A percentile compares a stretch with the other conserved stretches of the same genome.
phyloP scores from a whole-genome alignment of 805 yeast species.

The Candida cerambycidarum region DNA sequence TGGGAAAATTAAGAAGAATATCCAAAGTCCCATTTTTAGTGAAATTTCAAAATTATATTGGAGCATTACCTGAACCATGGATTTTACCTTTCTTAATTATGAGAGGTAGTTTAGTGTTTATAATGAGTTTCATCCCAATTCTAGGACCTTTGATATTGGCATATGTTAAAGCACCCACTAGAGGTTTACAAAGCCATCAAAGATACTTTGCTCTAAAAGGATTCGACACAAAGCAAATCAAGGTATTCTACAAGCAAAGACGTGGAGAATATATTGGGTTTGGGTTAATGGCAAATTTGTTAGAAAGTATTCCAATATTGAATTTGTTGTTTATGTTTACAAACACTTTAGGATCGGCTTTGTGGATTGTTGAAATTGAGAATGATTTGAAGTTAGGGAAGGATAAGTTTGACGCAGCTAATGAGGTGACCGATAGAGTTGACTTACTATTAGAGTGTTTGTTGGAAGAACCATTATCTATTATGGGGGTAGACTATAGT shows the following conservation, averaged over 20 bases:
- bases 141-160: conserved; percentile 58
- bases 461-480: not conserved
- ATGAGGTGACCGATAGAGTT: not conserved
- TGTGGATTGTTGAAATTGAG: conserved; percentile 54
- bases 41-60: conserved; percentile 28
- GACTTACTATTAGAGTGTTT: conserved; percentile 9
- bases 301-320: conserved; percentile 56
- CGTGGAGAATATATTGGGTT: conserved; percentile 48
- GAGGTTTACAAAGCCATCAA: conserved; percentile 51
- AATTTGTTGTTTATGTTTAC: conserved; percentile 57
- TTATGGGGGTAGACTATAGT: conserved; percentile 1
- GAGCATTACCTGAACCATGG: conserved; percentile 34
- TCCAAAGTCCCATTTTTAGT: conserved; percentile 30
- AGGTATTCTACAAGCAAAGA: conserved; percentile 33
- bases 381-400: conserved; percentile 9
- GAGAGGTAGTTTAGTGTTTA: conserved; percentile 33
- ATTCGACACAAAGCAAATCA: conserved; percentile 41
- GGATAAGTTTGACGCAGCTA: not conserved
- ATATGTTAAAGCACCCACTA: conserved; percentile 51
- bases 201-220: conserved; percentile 61
- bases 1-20: conserved; percentile 35
- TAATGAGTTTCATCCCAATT: conserved; percentile 52
- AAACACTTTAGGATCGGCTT: conserved; percentile 60
- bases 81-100: conserved; percentile 43
- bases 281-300: conserved; percentile 50